Evolutionary conservation across 306 rosid species (phyloP), one percentile per base, ranked within the genome.

Genomic region (Ormosia emarginata): DNA sequence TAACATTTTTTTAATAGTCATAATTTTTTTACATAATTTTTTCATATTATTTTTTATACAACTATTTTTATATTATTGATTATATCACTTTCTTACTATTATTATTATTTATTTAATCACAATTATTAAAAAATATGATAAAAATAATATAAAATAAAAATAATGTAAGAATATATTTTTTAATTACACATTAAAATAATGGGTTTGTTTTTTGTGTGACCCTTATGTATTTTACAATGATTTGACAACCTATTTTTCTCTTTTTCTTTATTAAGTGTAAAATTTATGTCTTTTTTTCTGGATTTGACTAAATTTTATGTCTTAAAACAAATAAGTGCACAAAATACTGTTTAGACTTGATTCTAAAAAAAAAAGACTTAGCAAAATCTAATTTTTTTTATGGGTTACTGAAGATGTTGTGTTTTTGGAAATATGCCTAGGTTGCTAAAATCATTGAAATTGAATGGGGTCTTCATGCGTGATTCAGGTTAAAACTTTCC

Each of bases 161-260:
- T n/a, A n/a, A n/a, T n/a, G n/a, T n/a, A 24, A 18, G 15, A 67
- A 36, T 40, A 36, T 79, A 12, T 50, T 11, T 61, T 75, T 76
- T 8, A 66, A 84, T 61, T 24, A 53, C 15, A 14, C 65, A 75
- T 40, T 59, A 50, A 59, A 43, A 12, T 11, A 24, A 55, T 12
- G 24, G 40, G 18, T 67, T 55, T 15, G 30, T 18, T 67, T 39
- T 65, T 36, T 57, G 14, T 43, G n/a, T 56, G 55, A 56, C 55
- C 24, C 53, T 12, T 62, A 68, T 46, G 32, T 24, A 34, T 44
- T 33, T 36, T 62, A 15, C 57, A 80, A 58, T 63, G 86, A 81
- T 64, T 83, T 24, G 83, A 88, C 84, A 74, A 59, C 84, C 64
- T 61, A 67, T 71, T 72, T 80, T 24, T 24, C 24, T 24, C 24